Conservation (phyloP, 768 basidiomycete genomes). For the Leccinellum luteum region DNA sequence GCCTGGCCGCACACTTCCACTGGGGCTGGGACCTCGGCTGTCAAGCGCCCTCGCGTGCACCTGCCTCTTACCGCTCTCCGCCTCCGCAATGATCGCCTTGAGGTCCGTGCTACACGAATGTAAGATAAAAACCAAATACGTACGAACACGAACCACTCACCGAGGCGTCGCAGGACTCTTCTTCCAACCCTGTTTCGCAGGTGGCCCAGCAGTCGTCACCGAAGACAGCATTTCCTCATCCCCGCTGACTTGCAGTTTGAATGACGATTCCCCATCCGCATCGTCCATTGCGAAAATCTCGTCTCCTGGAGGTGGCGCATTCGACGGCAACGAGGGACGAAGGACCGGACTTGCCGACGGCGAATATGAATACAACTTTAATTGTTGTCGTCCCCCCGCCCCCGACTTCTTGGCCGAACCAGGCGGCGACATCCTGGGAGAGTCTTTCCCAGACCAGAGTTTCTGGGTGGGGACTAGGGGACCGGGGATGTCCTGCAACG, state of each 20-base stretch:
- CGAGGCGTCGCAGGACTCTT: constrained; percentile 42
- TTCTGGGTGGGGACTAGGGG: constrained; percentile 42
- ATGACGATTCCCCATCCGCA: constrained; percentile 39
- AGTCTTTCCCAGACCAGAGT: constrained; percentile 22
- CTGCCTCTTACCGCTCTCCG: constrained; percentile 37
- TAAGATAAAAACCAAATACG: constrained; percentile 12
- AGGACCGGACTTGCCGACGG: constrained; percentile 24
- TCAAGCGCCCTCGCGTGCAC: constrained; percentile 1
- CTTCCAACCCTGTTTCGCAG: constrained; percentile 45
- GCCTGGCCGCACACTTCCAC: background rate
- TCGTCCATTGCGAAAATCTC: constrained; percentile 89
- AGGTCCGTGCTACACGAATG: constrained; percentile 65
- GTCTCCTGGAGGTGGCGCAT: constrained; percentile 37
- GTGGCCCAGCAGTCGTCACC: background rate
- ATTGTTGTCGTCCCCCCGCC: background rate
- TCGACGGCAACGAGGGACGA: constrained; percentile 12
- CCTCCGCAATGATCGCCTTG: constrained; percentile 83
- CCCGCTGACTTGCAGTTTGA: constrained; percentile 15
- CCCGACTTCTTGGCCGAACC: constrained; percentile 15
- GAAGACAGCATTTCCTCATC: background rate
- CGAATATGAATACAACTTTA: constrained; percentile 6
- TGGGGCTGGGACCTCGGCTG: background rate
- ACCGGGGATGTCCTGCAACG: constrained; percentile 61
- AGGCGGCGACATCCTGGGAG: constrained; percentile 33
- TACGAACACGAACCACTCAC: constrained; percentile 35